Evolutionary conservation across 2,329 filamentous ascomycete species (phyloP).

Genomic region (Eutypa lata): DNA sequence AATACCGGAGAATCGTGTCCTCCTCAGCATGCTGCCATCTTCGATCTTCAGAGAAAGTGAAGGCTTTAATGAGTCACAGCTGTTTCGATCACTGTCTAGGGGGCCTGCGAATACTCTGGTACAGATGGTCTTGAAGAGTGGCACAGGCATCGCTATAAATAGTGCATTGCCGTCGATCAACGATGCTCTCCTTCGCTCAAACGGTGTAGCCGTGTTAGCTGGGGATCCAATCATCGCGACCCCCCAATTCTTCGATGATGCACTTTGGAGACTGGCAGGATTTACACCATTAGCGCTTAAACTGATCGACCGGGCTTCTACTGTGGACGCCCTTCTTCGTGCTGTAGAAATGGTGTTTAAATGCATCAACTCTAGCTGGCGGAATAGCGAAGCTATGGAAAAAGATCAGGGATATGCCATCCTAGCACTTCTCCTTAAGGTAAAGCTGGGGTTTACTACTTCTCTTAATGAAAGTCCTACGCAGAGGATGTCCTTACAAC

Average conservation of each 20-base stretch:
- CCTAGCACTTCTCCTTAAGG: slow-evolving; percentile 75
- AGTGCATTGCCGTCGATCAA: slow-evolving; percentile 83
- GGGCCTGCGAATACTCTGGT: slow-evolving; percentile 66
- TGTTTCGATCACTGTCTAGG: slow-evolving; percentile 74
- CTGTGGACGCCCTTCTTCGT: slow-evolving; percentile 67
- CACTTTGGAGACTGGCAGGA: slow-evolving; percentile 88
- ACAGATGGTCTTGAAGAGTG: slow-evolving; percentile 67
- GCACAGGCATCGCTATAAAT: slow-evolving; percentile 81
- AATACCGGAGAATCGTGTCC: slow-evolving; percentile 74
- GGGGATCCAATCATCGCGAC: slow-evolving; percentile 79
- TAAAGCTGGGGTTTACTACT: slow-evolving; percentile 65
- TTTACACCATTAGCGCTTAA: slow-evolving; percentile 84
- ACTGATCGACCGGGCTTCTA: slow-evolving; percentile 73
- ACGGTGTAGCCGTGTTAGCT: slow-evolving; percentile 78
- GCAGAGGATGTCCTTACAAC: slow-evolving; percentile 43
- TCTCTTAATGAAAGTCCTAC: slow-evolving; percentile 31
- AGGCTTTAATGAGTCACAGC: slow-evolving; percentile 70
- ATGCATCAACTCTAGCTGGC: slow-evolving; percentile 86
- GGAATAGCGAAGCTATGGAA: slow-evolving; percentile 98
- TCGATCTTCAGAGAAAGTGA: slow-evolving; percentile 81
- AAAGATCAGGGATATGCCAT: slow-evolving; percentile 91
- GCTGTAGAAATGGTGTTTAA: slow-evolving; percentile 82
- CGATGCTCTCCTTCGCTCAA: slow-evolving; percentile 76
- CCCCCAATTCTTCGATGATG: slow-evolving; percentile 85
- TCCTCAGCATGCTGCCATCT: slow-evolving; percentile 79